A percentile compares a stretch with the other conserved stretches of the same genome.
These are phyloP conservation scores for Coemansia sp. DNA, from an alignment of 192 early-diverging fungal genomes.

Conservation along the genomic window DNA sequence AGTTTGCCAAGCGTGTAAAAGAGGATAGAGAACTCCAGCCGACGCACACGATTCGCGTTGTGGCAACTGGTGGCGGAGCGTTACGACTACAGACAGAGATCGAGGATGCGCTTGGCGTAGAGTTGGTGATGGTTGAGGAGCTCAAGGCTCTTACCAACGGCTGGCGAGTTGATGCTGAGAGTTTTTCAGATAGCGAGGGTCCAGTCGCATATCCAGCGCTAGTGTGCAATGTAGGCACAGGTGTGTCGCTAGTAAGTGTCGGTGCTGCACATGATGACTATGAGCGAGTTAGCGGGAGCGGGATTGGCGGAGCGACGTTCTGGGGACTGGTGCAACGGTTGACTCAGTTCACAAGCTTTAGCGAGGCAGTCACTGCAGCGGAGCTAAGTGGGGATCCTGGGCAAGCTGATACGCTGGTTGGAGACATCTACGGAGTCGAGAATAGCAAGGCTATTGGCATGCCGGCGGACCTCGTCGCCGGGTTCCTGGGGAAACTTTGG, in stretches of 20 bases:
- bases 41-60: slow-evolving; percentile 5
- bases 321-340: slow-evolving; percentile 43
- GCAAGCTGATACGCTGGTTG: slow-evolving; percentile 41
- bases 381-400: slow-evolving; percentile 15
- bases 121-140: slow-evolving; percentile 27
- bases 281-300: slow-evolving; percentile 48
- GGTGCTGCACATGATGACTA: slow-evolving; percentile 7
- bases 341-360: slow-evolving; percentile 33
- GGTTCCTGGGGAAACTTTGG: slow-evolving; percentile 46
- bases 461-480: slow-evolving; percentile 48
- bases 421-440: slow-evolving; percentile 48
- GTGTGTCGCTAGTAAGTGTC: slow-evolving; percentile 32
- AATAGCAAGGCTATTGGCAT: slow-evolving; percentile 44
- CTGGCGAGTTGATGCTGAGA: slow-evolving; percentile 6
- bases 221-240: slow-evolving; percentile 49
- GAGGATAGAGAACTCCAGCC: neutral
- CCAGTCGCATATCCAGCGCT: slow-evolving; percentile 11
- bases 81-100: slow-evolving; percentile 16
- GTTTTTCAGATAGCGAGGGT: neutral
- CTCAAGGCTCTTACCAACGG: slow-evolving; percentile 27
- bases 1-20: slow-evolving; percentile 6
- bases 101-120: slow-evolving; percentile 15
- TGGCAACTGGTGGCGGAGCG: slow-evolving; percentile 44
- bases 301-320: slow-evolving; percentile 46
- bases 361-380: slow-evolving; percentile 16